Evolutionary conservation across 495 filamentous ascomycete genomes (phyloP).

Genomic region (Cercophora sp.): DNA sequence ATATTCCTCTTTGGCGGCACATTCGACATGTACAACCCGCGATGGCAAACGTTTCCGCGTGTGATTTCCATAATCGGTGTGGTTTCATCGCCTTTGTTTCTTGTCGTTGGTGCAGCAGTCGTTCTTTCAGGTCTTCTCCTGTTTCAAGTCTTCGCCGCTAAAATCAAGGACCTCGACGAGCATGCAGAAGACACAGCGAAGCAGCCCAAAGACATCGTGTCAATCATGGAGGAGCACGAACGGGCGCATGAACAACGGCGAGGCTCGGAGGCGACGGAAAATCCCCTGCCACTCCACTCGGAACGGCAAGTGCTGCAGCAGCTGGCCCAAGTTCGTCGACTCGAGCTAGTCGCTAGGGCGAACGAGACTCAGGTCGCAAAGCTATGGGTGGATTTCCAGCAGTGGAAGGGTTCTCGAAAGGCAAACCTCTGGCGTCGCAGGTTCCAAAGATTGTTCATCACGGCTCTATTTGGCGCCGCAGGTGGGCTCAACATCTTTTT

Average conservation of each 20-base stretch:
- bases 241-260: too few relatives aligned
- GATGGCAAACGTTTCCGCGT: background rate
- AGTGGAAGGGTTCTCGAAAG: background rate
- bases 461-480: background rate
- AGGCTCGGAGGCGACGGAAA: too few relatives aligned
- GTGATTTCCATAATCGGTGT: background rate
- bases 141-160: background rate
- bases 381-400: background rate
- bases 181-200: background rate
- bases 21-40: background rate
- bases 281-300: too few relatives aligned
- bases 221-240: background rate
- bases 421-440: background rate
- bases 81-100: background rate
- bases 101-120: background rate
- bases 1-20: background rate
- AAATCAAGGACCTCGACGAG: background rate
- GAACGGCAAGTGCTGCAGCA: background rate
- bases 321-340: background rate
- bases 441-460: background rate
- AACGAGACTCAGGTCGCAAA: background rate
- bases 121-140: background rate
- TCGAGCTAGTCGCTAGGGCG: background rate
- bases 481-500: background rate
- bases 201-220: background rate